phyloP scores from a whole-genome alignment of 306 rosid genomes.

The Dryas octopetala region DNA sequence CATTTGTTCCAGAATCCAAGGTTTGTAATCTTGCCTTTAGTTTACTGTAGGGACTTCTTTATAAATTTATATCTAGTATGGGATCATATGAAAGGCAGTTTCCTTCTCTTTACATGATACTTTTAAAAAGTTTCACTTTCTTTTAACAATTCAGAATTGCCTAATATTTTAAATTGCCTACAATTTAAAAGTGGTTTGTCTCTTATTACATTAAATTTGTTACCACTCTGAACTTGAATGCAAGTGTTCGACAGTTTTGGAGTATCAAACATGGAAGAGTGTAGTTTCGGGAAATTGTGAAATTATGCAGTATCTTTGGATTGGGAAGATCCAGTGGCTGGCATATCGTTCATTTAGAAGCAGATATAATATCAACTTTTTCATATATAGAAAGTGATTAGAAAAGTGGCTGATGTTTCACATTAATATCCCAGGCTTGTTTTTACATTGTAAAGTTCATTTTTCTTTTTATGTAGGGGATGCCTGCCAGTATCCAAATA shows the following conservation, averaged over 20 bases:
- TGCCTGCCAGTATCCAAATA: constrained; percentile 88
- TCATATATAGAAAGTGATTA: constrained; percentile 17
- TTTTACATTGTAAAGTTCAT: constrained; percentile 12
- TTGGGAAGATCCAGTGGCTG: constrained; percentile 5
- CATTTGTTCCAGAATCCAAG: constrained; percentile 90
- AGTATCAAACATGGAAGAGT: background rate
- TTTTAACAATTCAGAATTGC: too few relatives aligned
- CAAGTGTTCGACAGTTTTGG: background rate
- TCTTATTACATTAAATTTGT: too few relatives aligned
- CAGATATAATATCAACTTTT: background rate
- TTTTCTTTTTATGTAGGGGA: constrained; percentile 55
- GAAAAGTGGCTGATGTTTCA: background rate
- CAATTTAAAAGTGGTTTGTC: too few relatives aligned
- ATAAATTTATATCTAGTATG: background rate
- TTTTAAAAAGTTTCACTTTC: background rate
- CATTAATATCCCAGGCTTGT: background rate
- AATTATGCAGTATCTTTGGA: constrained; percentile 5
- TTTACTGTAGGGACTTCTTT: constrained; percentile 15
- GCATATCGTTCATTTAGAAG: constrained; percentile 6
- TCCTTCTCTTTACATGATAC: background rate
- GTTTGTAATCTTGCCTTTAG: constrained; percentile 31
- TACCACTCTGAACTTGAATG: background rate
- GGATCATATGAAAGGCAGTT: background rate
- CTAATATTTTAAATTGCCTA: too few relatives aligned
- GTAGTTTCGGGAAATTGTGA: constrained; percentile 1